A percentile compares a stretch with the other conserved stretches of the same genome.
These are phyloP conservation scores for Lolium rigidum DNA, from an alignment of 176 grass and related monocot genomes.

Conservation along the genomic window DNA sequence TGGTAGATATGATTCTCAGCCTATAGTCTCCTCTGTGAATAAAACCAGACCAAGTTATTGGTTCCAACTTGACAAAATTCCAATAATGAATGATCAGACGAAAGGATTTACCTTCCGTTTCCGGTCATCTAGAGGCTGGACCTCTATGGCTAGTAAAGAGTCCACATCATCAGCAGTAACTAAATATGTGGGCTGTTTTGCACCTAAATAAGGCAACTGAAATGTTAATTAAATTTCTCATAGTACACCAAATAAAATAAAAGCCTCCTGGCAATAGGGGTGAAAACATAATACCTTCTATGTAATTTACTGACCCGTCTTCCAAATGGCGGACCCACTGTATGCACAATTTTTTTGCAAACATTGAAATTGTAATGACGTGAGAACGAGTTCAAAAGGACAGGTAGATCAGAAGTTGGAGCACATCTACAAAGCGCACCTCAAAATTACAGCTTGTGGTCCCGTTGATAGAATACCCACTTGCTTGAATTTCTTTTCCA, in stretches of 20 bases:
- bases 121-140: slow-evolving; percentile 92
- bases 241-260: slow-evolving; percentile 40
- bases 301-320: slow-evolving; percentile 90
- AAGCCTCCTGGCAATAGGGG: slow-evolving; percentile 15
- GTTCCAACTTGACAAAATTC: not conserved
- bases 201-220: slow-evolving; percentile 57
- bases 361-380: slow-evolving; percentile 41
- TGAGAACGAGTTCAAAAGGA: slow-evolving; percentile 24
- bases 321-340: slow-evolving; percentile 96
- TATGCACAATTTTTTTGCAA: slow-evolving; percentile 38
- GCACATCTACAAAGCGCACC: slow-evolving; percentile 42
- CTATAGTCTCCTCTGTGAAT: not conserved
- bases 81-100: slow-evolving; percentile 24
- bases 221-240: not conserved
- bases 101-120: slow-evolving; percentile 76
- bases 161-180: slow-evolving; percentile 98
- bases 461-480: slow-evolving; percentile 89
- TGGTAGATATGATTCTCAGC: no score
- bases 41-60: slow-evolving; percentile 29
- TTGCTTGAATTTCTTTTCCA: slow-evolving; percentile 91
- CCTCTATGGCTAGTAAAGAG: slow-evolving; percentile 79
- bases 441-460: slow-evolving; percentile 99
- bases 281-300: slow-evolving; percentile 73
- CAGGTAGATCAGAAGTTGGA: slow-evolving; percentile 18
- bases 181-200: slow-evolving; percentile 86